Evolutionary conservation across 148 eudicot species (phyloP), one percentile per base, ranked within the genome.

Genomic region (Limonium bicolor): DNA sequence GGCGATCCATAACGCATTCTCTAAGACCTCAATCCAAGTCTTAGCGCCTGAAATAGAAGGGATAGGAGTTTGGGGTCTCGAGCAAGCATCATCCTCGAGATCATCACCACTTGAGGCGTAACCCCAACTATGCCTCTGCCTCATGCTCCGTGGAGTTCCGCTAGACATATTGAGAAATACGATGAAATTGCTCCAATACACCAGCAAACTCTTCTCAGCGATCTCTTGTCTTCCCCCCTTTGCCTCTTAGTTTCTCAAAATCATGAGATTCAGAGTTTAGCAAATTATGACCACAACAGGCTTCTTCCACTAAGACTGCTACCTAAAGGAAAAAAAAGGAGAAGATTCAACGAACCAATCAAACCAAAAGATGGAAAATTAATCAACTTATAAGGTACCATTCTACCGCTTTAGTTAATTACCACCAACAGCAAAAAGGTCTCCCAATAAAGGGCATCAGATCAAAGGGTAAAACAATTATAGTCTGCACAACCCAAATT

Each of bases 71-170:
- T 39, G 26, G 26, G 70, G 51, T 60, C 71, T 78, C 21, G 96
- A 86, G 55, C 84, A 74, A 0, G 93, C 96, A 75, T 86, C 93
- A 42, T 86, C 96, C 46, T 86, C 96, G 26, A 86, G 71, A 32
- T 86, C 96, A 30, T 81, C 96, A 13, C 86, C 69, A 14, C 96
- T 67, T 0, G 96, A 85, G 39, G 69, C 66, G 64, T 86, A 86
- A 15, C 93, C 96, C 66, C 79, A 79, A 43, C 86, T 81, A 62
- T 81, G 82, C 64, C 96, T 86, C 63, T 77, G 93, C 69, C 96
- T 81, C 72, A 86, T 73, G 50, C 71, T 58, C 48, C 72, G 59
- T 36, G 96, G 96, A 31, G 93, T 68, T 17, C 93, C 93, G 36
- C 93, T 86, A 21, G 96, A 86, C 93, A 86, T 86, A 37, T 47